Base-by-base conservation (phyloP, 768 basidiomycete genomes). In the Pleurotus sapidus region DNA sequence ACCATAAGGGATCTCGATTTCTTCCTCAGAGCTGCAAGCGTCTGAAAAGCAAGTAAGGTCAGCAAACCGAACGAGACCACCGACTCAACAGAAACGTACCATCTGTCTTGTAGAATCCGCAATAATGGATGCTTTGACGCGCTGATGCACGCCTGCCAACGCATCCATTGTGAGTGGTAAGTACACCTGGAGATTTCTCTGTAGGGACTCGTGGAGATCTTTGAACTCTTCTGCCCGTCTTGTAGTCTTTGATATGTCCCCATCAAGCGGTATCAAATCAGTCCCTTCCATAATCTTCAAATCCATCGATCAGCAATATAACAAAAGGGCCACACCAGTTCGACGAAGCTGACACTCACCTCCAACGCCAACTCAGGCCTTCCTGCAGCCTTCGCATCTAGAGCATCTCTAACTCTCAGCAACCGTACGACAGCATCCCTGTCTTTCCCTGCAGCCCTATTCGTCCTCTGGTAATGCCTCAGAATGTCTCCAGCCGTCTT, bases 81-180 rank as follows among this genome's bases (percentile, higher is more conserved):
- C 8, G 34, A 18, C 17, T 18, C 34, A 23, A 14, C 39, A 7
- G 38, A 24, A 37, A 77, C 84, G 57, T 59, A 92, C 91, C 79
- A 88, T 81, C 64, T 95, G 88, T 61, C 89, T 78, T 2, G 84
- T 87, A 39, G 84, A 81, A 65, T 96, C 94, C 11, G 88, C 82
- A 18, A 84, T 84, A 43, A 80, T 74, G 25, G 88, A 87, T 9
- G 77, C 74, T 70, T 96, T 96, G 57, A 86, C 75, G 57, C 82
- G 84, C 57, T 88, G 88, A 63, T 96, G 90, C 14, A 95, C 83
- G 12, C 81, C 85, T 49, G 90, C 88, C 24, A 98, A 83, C 25
- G 88, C 84, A 66, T 95, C 93, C 97, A 98, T 99, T 18, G 93
- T 89, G 39, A 94, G 81, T 34, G 91, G 84, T 49, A 98, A 80